Base-by-base conservation (phyloP, 169 alveolate genomes). In the Condylostoma magnum region DNA sequence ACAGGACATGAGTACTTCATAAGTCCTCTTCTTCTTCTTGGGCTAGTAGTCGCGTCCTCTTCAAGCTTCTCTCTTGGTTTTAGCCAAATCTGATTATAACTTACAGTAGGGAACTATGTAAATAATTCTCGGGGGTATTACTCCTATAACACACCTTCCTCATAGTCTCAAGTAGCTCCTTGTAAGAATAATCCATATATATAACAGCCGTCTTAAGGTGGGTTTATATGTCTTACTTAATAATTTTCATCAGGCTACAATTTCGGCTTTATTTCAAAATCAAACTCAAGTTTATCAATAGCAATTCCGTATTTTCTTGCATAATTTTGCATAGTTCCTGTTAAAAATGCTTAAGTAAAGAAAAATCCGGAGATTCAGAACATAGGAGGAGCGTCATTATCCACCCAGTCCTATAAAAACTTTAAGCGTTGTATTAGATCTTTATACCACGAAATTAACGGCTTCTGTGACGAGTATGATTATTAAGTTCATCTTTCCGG, bases 131-230 rank as follows among this genome's bases (percentile, higher is more conserved):
- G 70, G 6, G 83, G 86, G n/a, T 55, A 41, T 38, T 79, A 47
- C 67, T 93, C 95, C 8, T 84, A 90, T 0, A 95, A 77, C 22
- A 76, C 57, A 70, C 89, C 90, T 22, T 75, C 82, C 20, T 80
- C 84, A 54, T 47, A 71, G 63, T 92, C 95, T 97, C 98, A 96
- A 68, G 96, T 87, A 46, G 98, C 97, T 10, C 98, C 99, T 71
- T 93, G 96, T 68, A 96, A 57, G 74, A 79, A 95, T 81, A 96
- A 79, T 48, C 97, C 97, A 65, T 93, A 84, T 51, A 94, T 87
- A 78, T 84, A 89, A 75, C 95, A 90, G 28, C 98, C 98, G 72
- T 80, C 89, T 53, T 86, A 88, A 2, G 95, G 95, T 36, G 46
- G 20, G 10, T 31, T 33, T 20, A n/a, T n/a, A n/a, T n/a, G n/a